Percentiles rank a stretch among this genome's conserved stretches.
Evolutionary conservation across 2,329 filamentous ascomycete species (phyloP).

Genomic region (Blumeriella jaapii): DNA sequence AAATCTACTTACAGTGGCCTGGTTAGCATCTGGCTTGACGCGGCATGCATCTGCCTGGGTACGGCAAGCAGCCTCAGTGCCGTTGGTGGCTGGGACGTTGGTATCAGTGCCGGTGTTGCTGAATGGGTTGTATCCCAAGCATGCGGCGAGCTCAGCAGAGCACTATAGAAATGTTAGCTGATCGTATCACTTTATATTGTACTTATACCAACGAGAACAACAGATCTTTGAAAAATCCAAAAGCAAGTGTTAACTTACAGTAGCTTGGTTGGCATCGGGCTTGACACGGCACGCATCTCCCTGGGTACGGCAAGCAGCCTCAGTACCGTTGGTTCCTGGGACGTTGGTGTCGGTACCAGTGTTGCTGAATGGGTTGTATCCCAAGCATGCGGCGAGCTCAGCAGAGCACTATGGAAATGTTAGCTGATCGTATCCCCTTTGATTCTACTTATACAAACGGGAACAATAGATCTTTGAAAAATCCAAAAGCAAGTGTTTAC

Average conservation of each 20-base stretch:
- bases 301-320: not conserved
- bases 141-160: conserved; percentile 2
- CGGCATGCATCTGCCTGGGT: conserved; percentile 2
- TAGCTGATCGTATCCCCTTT: too few species aligned
- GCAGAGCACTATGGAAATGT: not conserved
- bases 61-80: not conserved
- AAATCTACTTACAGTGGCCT: conserved; percentile 1
- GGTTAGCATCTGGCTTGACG: conserved; percentile 2
- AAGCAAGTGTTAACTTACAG: not conserved
- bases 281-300: conserved; percentile 1
- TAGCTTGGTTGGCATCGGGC: conserved; percentile 3
- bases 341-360: not conserved
- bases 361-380: conserved; percentile 4
- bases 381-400: conserved; percentile 2
- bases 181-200: too few species aligned
- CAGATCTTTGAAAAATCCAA: not conserved
- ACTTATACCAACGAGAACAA: too few species aligned
- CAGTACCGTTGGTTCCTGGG: not conserved
- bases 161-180: not conserved
- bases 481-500: not conserved
- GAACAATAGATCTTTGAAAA: not conserved
- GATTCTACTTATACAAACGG: too few species aligned
- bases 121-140: conserved; percentile 5
- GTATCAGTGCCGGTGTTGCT: conserved; percentile 1
- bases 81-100: not conserved